Evolutionary conservation across 257 asterid genomes (phyloP), one percentile per base, ranked within the genome.

Genomic region (Rehmannia glutinosa): DNA sequence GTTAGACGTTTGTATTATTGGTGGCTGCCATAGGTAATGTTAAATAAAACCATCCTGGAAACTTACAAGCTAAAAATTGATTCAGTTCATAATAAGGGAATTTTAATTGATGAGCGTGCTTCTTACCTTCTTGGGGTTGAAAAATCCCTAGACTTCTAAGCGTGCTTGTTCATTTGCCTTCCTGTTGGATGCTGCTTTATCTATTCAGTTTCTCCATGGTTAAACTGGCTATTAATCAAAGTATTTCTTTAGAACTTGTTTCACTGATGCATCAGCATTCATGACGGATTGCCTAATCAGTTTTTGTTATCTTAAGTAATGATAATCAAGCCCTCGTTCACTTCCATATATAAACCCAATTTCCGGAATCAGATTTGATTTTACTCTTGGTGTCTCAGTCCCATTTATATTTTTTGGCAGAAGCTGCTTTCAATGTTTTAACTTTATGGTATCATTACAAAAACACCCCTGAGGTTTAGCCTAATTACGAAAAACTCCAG

Each of bases 261-360:
- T n/a, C n/a, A n/a, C n/a, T n/a, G n/a, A n/a, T n/a, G 23, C 59
- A 32, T 69, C 60, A 57, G 39, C 33, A 45, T 67, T 41, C 51
- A 4, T 10, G 39, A 32, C 35, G 39, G 19, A 10, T 52, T 33
- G 53, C 51, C 35, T 41, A 27, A 25, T 20, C 24, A 43, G 27
- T 35, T 45, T 4, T 1, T 45, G 27, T 28, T 32, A 28, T 63
- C 46, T 63, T 45, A 8, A 15, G 58, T 27, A 9, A 46, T 20
- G 11, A 2, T 32, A 24, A 6, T 30, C 15, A 13, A 51, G 28
- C 52, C 27, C 30, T 20, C n/a, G 1, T 49, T 2, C 56, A 49
- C 15, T 19, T 17, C 46, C 16, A n/a, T 45, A 28, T 28, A 20
- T 4, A 49, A 46, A 43, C 41, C 30, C 47, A 52, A 66, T 38